Percentiles rank a stretch among this genome's conserved stretches.
Evolutionary conservation across 225 moss, liverwort and hornwort genomes (phyloP).

Genomic region (Marchantia polymorpha): DNA sequence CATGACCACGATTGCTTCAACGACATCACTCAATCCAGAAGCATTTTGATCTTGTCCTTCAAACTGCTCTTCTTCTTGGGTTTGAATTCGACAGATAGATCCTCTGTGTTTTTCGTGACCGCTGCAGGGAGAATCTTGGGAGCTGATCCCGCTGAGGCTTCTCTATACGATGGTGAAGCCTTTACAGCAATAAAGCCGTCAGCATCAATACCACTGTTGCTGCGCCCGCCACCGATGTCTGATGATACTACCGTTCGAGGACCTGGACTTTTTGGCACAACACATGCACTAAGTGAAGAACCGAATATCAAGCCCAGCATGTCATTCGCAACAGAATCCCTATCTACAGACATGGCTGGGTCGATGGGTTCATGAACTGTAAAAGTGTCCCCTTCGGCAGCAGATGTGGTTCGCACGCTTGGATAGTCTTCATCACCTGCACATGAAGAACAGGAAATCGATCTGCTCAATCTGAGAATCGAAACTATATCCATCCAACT

Average conservation of each 20-base stretch:
- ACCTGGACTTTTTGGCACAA: not conserved
- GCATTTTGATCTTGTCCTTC: conserved; percentile 40
- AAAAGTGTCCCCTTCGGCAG: not conserved
- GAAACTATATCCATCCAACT: not conserved
- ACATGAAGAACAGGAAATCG: conserved; percentile 11
- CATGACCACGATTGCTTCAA: not conserved
- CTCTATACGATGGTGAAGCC: not conserved
- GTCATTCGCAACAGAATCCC: conserved; percentile 31
- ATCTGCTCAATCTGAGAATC: not conserved
- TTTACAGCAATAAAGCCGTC: not conserved
- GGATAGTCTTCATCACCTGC: conserved; percentile 8
- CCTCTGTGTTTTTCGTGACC: not conserved
- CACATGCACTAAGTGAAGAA: conserved; percentile 2
- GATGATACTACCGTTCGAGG: not conserved
- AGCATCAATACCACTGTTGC: not conserved
- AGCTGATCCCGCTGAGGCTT: not conserved
- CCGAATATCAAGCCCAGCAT: conserved; percentile 39
- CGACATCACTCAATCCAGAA: conserved; percentile 17
- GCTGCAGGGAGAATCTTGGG: not conserved
- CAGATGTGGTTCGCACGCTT: conserved; percentile 11
- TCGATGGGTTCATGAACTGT: not conserved
- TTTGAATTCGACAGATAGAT: conserved; percentile 9
- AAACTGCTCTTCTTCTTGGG: conserved; percentile 41
- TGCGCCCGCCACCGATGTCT: not conserved
- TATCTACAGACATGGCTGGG: not conserved